Evolutionary conservation across 345 rosid genomes (phyloP), one percentile per base, ranked within the genome.

Genomic region (Aurinia saxatilis): DNA sequence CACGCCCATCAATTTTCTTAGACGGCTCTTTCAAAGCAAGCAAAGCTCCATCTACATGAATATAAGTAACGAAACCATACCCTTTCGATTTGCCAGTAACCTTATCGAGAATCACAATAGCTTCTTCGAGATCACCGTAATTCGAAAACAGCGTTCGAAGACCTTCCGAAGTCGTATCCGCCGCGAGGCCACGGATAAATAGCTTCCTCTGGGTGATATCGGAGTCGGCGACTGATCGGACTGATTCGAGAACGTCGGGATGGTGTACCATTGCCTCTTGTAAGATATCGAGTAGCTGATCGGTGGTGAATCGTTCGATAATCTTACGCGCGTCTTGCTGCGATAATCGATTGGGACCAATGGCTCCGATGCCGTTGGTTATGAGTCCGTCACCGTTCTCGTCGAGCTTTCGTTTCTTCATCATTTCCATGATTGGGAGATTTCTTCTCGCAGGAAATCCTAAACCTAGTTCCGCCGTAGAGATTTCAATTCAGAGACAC

Each of bases 61-160:
- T 77, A 49, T 77, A 89, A 0, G 86, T 79, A 15, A 89, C 84
- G 21, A 89, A 89, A 0, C 91, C 95, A 37, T 86, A 89, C 2
- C 96, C 96, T 60, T 89, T 89, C 5, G 91, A 82, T 42, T 86
- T 89, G 0, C 82, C 87, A 2, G 91, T 84, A 5, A 64, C 72
- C 70, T 84, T 84, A 17, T 89, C 96, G 14, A 78, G 78, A 18
- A 86, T 80, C 38, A 80, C 86, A 9, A 84, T 79, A 6, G 90
- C 95, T 39, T 89, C 95, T 48, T 89, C 95, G 6, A 89, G 77
- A 42, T 89, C 91, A 0, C 95, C 96, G 40, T 71, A 89, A 11
- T 45, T 70, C 9, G 85, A 80, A 57, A 89, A 89, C 8, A 78
- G 72, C 12, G 75, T 37, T 1, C 81, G 78, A 17, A 89, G 88